Evolutionary conservation across 176 grass and related monocot species (phyloP).

Genomic region (Oryza glaberrima): DNA sequence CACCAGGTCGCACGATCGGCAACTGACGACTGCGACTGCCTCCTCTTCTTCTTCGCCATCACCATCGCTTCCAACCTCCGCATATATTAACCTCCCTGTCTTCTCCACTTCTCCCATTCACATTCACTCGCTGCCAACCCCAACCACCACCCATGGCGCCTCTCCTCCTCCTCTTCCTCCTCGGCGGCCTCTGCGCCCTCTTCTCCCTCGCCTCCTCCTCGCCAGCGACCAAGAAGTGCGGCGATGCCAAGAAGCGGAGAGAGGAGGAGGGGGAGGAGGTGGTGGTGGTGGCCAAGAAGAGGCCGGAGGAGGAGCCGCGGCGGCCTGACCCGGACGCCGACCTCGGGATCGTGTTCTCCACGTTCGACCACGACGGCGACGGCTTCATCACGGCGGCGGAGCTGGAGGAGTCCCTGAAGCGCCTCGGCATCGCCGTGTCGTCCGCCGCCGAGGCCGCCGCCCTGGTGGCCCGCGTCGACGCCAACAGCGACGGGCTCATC

Average conservation of each 20-base stretch:
- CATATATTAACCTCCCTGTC: constrained; percentile 24
- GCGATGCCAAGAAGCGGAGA: neutral
- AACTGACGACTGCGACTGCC: constrained; percentile 36
- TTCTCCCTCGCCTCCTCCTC: constrained; percentile 37
- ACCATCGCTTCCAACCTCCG: neutral
- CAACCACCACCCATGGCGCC: constrained; percentile 47
- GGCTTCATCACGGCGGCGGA: constrained; percentile 79
- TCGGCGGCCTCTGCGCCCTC: constrained; percentile 57
- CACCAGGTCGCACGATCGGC: constrained; percentile 36
- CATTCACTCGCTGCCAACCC: too few relatives aligned
- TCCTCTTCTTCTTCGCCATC: neutral
- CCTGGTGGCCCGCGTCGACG: constrained; percentile 69
- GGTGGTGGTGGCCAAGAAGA: neutral
- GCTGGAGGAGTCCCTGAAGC: constrained; percentile 74
- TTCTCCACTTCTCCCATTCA: too few relatives aligned
- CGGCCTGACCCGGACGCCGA: constrained; percentile 27
- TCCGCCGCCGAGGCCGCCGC: constrained; percentile 46
- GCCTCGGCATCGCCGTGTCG: constrained; percentile 64
- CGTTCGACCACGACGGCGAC: constrained; percentile 91
- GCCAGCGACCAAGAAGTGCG: constrained; percentile 37
- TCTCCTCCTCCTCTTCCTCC: constrained; percentile 57
- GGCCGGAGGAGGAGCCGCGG: neutral
- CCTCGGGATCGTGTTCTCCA: constrained; percentile 71
- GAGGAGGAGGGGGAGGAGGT: too few relatives aligned
- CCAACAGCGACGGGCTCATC: constrained; percentile 87